Percentiles rank a stretch among this genome's conserved stretches.
Evolutionary conservation across 257 asterid genomes (phyloP).

Genomic region (Solanum pinnatisectum): DNA sequence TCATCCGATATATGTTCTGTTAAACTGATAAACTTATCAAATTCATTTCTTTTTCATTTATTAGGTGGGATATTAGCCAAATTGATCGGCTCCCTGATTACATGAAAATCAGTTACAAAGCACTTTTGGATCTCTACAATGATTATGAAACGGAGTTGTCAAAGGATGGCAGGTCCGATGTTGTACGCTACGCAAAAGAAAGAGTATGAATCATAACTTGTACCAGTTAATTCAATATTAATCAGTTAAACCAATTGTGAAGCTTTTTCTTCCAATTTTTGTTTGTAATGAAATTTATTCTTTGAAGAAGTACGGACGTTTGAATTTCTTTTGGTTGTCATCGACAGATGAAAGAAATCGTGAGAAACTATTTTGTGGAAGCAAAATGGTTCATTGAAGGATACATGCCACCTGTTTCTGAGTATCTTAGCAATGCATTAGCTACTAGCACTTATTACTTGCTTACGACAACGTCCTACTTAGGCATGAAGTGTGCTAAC

Average conservation of each 20-base stretch:
- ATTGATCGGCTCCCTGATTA: not conserved
- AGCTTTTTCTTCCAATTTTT: not conserved
- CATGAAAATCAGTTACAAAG: not conserved
- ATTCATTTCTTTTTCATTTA: not conserved
- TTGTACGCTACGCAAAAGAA: not conserved
- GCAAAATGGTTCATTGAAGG: conserved; percentile 11
- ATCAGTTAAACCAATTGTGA: not conserved
- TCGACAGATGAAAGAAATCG: not conserved
- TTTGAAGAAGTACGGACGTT: conserved; percentile 17
- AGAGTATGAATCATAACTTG: not conserved
- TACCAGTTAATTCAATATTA: not conserved
- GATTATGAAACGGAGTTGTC: not conserved
- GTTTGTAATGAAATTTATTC: not conserved
- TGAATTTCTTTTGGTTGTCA: not conserved
- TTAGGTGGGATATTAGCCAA: not conserved
- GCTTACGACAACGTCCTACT: conserved; percentile 21
- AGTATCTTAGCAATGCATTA: not conserved
- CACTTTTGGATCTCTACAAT: not conserved
- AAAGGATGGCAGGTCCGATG: not conserved
- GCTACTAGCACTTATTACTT: not conserved
- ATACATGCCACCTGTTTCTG: conserved; percentile 5
- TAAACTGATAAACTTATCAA: not conserved
- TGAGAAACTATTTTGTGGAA: not conserved
- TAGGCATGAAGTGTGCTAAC: conserved; percentile 13
- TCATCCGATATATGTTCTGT: not conserved